Evolutionary conservation across 345 rosid species (phyloP).

Genomic region (Salix caprea): DNA sequence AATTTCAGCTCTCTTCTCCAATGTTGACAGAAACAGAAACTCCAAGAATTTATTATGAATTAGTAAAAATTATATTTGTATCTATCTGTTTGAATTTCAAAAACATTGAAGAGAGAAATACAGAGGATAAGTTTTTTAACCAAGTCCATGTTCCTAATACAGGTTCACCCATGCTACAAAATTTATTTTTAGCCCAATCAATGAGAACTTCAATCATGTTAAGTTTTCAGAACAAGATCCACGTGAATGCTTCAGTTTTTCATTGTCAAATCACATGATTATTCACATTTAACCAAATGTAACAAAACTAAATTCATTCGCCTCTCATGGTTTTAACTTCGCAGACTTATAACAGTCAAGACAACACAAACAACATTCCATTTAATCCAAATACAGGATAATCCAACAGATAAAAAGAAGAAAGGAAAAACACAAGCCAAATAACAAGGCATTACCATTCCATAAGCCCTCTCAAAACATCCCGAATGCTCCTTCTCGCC

Average conservation of each 20-base stretch:
- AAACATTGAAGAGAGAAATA: neutral
- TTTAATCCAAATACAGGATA: neutral
- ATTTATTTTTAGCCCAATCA: neutral
- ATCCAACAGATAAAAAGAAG: neutral
- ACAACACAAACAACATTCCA: neutral
- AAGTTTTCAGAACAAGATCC: neutral
- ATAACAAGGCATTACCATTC: constrained; percentile 33
- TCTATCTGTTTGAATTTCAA: neutral
- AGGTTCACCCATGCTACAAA: neutral
- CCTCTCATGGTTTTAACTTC: neutral
- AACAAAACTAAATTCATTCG: neutral
- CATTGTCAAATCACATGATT: neutral
- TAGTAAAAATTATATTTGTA: neutral
- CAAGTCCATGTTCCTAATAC: neutral
- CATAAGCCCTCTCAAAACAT: constrained; percentile 28
- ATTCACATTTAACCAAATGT: neutral
- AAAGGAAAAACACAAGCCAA: neutral
- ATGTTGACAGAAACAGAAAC: neutral
- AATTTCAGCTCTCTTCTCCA: neutral
- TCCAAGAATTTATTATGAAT: neutral
- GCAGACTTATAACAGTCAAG: neutral
- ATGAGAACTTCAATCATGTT: neutral
- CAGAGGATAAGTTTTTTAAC: neutral
- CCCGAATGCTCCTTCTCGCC: constrained; percentile 30
- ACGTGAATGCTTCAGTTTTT: neutral